These are phyloP conservation scores for Pythium scleroteichum DNA, from an alignment of 352 stramenopile genomes.

Conservation along the genomic window DNA sequence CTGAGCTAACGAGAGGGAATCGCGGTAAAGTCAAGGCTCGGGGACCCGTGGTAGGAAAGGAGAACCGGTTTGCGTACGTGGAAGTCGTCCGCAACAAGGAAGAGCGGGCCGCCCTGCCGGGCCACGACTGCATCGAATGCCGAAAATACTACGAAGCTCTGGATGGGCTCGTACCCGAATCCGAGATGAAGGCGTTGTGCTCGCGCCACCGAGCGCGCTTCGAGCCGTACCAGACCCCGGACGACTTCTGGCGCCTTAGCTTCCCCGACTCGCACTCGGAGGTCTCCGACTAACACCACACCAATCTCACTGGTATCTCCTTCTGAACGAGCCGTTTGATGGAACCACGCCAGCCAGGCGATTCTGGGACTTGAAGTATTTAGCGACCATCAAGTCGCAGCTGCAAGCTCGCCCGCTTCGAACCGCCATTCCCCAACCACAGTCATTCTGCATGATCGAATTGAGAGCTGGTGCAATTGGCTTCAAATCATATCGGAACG, in stretches of 20 bases:
- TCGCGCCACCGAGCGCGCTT: conserved; percentile 76
- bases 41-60: conserved; percentile 3
- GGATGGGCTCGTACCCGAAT: conserved; percentile 38
- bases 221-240: conserved; percentile 75
- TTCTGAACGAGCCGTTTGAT: too few relatives aligned
- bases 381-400: neutral
- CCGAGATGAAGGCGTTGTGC: conserved; percentile 52
- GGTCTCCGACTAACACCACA: neutral
- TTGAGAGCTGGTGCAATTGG: conserved; percentile 7
- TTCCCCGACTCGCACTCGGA: conserved; percentile 65
- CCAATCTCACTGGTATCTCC: neutral
- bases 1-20: neutral
- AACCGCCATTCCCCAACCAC: neutral
- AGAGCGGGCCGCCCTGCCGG: conserved; percentile 55
- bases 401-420: neutral
- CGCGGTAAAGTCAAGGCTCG: neutral
- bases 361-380: neutral
- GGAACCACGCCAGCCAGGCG: too few relatives aligned
- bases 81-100: conserved; percentile 81
- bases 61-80: conserved; percentile 51
- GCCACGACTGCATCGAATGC: conserved; percentile 72
- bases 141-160: conserved; percentile 81
- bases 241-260: conserved; percentile 84
- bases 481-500: conserved; percentile 14
- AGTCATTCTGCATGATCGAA: too few relatives aligned